Percentiles rank a stretch among this genome's conserved stretches.
These are phyloP conservation scores for Ophiocytium majus DNA, from an alignment of 352 stramenopile species.

Conservation along the genomic window DNA sequence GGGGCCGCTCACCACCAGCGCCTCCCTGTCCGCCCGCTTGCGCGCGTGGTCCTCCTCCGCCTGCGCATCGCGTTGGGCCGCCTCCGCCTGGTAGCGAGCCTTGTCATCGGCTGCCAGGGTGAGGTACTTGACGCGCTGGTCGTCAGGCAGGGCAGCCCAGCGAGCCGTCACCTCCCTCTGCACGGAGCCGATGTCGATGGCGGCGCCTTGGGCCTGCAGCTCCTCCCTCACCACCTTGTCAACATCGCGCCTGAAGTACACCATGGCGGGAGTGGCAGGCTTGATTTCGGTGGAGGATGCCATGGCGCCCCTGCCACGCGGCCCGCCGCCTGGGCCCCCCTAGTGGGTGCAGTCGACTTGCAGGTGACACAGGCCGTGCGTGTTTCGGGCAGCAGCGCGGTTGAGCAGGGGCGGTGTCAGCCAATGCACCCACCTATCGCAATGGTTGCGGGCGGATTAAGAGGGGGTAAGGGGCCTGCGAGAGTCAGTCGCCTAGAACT, in stretches of 20 bases:
- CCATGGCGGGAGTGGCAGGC: constrained; percentile 60
- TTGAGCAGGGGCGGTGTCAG: too few species aligned
- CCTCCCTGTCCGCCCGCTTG: constrained; percentile 31
- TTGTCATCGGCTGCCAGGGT: constrained; percentile 64
- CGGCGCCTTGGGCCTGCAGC: constrained; percentile 41
- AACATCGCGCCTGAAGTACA: constrained; percentile 62
- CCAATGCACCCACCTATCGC: not conserved
- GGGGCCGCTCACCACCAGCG: not conserved
- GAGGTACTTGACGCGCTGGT: constrained; percentile 62
- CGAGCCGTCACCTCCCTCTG: constrained; percentile 59
- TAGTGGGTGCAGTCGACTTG: not conserved
- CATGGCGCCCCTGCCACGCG: too few species aligned
- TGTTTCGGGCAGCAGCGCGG: too few species aligned
- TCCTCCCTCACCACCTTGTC: constrained; percentile 39
- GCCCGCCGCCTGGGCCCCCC: not conserved
- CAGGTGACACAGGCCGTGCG: not conserved
- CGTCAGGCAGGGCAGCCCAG: constrained; percentile 63
- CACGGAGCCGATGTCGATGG: constrained; percentile 63
- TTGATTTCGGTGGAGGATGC: constrained; percentile 54
- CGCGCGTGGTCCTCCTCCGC: constrained; percentile 25
- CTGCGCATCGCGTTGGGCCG: constrained; percentile 61
- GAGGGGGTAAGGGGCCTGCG: too few species aligned
- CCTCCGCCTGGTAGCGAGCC: constrained; percentile 66
- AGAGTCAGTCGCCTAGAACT: too few species aligned
- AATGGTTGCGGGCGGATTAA: not conserved